Percentiles rank a stretch among this genome's conserved stretches.
These are phyloP conservation scores for Mycotypha africana DNA, from an alignment of 371 early-diverging fungal genomes.

Conservation along the genomic window DNA sequence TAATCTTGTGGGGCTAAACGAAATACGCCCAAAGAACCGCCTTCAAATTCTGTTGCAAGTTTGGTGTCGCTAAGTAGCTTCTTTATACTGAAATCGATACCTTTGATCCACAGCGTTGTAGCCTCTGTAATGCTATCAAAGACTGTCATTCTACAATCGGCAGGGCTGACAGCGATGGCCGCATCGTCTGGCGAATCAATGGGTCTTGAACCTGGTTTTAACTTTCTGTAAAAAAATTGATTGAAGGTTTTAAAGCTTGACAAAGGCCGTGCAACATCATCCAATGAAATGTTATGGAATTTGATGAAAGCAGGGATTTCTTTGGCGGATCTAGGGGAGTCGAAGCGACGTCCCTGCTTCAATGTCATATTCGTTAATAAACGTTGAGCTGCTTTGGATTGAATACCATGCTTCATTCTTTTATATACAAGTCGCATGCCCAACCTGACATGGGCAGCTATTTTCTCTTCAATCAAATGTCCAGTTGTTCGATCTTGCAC, in stretches of 20 bases:
- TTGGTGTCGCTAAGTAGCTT: constrained; percentile 47
- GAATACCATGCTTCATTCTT: constrained; percentile 44
- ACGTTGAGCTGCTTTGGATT: constrained; percentile 39
- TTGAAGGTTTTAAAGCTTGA: constrained; percentile 73
- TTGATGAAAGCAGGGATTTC: constrained; percentile 74
- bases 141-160: constrained; percentile 62
- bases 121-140: constrained; percentile 52
- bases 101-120: constrained; percentile 69
- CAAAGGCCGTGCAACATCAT: constrained; percentile 63
- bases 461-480: constrained; percentile 72
- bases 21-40: constrained; percentile 61
- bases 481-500: constrained; percentile 72
- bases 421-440: constrained; percentile 79
- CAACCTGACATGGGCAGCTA: constrained; percentile 74
- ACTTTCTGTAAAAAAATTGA: constrained; percentile 81
- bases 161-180: constrained; percentile 64
- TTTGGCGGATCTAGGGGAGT: constrained; percentile 57
- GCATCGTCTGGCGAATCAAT: constrained; percentile 59
- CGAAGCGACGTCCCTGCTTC: constrained; percentile 74
- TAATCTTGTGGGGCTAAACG: constrained; percentile 80
- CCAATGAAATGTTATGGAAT: constrained; percentile 61
- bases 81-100: constrained; percentile 53
- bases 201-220: constrained; percentile 64
- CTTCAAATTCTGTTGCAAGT: constrained; percentile 42
- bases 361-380: constrained; percentile 55